A percentile compares a stretch with the other conserved stretches of the same genome.
Conservation (phyloP, 495 filamentous ascomycete species). For the Penicillium cinerascens region DNA sequence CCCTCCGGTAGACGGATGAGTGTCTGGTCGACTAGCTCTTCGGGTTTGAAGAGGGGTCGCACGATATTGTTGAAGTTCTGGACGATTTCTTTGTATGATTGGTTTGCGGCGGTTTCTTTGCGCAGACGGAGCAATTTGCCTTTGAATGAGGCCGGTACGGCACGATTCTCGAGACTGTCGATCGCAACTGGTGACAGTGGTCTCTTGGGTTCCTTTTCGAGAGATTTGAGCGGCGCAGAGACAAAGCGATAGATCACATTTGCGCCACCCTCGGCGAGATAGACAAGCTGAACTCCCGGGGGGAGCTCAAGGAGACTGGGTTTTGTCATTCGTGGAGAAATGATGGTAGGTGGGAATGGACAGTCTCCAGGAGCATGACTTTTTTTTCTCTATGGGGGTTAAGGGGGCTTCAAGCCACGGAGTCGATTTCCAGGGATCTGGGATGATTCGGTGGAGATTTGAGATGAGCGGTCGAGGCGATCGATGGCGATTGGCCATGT, state of each 20-base stretch:
- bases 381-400: background rate
- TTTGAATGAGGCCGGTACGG: slow-evolving; percentile 29
- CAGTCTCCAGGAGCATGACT: slow-evolving; percentile 1
- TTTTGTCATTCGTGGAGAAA: slow-evolving; percentile 37
- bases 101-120: slow-evolving; percentile 56
- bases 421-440: background rate
- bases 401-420: background rate
- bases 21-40: slow-evolving; percentile 58
- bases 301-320: slow-evolving; percentile 39
- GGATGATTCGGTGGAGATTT: background rate
- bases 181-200: background rate
- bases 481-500: background rate
- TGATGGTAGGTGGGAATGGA: background rate
- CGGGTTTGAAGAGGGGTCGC: slow-evolving; percentile 52
- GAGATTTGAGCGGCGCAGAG: slow-evolving; percentile 23
- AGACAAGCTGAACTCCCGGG: slow-evolving; percentile 41
- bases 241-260: slow-evolving; percentile 66
- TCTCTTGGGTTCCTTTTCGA: slow-evolving; percentile 10
- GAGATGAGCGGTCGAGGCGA: background rate
- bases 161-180: slow-evolving; percentile 5
- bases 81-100: slow-evolving; percentile 52
- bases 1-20: slow-evolving; percentile 50
- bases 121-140: slow-evolving; percentile 63
- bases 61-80: slow-evolving; percentile 57
- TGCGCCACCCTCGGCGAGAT: slow-evolving; percentile 65